Percentiles rank a stretch among this genome's conserved stretches.
Evolutionary conservation across 2,329 filamentous ascomycete genomes (phyloP).

Genomic region (Fusarium chuoi): DNA sequence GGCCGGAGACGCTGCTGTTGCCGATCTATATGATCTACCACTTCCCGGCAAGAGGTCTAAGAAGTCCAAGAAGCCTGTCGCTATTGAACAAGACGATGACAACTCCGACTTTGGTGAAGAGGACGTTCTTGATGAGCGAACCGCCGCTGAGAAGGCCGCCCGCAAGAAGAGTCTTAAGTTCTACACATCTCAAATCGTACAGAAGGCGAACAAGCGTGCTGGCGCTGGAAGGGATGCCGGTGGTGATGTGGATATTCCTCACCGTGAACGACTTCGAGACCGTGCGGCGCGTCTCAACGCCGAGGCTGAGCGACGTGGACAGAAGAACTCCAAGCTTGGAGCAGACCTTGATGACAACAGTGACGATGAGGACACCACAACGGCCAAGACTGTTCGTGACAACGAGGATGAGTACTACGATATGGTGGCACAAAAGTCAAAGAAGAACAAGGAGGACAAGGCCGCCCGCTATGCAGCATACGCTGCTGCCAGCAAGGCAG

Average conservation of each 20-base stretch:
- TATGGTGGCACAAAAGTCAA: slow-evolving; percentile 77
- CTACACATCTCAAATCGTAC: slow-evolving; percentile 97
- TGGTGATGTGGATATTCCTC: slow-evolving; percentile 84
- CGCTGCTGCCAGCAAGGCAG: slow-evolving; percentile 70
- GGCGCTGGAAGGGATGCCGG: slow-evolving; percentile 78
- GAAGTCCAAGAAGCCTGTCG: slow-evolving; percentile 45
- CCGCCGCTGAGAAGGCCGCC: slow-evolving; percentile 86
- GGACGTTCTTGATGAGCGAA: slow-evolving; percentile 77
- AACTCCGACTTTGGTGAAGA: slow-evolving; percentile 96
- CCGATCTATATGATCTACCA: slow-evolving; percentile 73
- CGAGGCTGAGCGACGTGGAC: slow-evolving; percentile 87
- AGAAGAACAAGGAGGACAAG: slow-evolving; percentile 80
- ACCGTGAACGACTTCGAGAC: slow-evolving; percentile 88
- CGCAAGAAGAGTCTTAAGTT: slow-evolving; percentile 95
- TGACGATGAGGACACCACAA: slow-evolving; percentile 72
- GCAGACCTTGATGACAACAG: slow-evolving; percentile 76
- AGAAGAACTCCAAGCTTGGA: slow-evolving; percentile 69
- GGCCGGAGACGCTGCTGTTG: slow-evolving; percentile 76
- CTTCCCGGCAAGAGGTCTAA: slow-evolving; percentile 62
- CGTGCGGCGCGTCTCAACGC: slow-evolving; percentile 85
- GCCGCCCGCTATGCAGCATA: slow-evolving; percentile 65
- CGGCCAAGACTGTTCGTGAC: slow-evolving; percentile 62
- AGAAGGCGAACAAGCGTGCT: slow-evolving; percentile 89
- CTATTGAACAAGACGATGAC: slow-evolving; percentile 62
- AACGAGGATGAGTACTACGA: slow-evolving; percentile 88